Evolutionary conservation across 1,284 basidiomycete genomes (phyloP).

Genomic region (Melampsora occidentalis): DNA sequence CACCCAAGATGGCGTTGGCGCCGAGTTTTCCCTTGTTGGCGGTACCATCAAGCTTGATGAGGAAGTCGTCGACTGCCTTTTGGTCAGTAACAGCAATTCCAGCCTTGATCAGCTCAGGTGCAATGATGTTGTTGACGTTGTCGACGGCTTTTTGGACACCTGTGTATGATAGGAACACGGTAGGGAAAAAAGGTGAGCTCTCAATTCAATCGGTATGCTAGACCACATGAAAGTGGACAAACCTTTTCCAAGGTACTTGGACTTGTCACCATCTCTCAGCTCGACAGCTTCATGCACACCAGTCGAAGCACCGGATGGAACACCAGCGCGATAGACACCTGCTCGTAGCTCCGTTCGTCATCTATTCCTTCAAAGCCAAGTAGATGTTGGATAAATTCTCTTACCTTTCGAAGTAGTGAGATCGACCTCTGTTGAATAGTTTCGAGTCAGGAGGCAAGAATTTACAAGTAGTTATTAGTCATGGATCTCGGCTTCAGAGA

Average conservation of each 20-base stretch:
- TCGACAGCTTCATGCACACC: conserved; percentile 98
- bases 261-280: conserved; percentile 94
- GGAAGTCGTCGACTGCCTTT: conserved; percentile 95
- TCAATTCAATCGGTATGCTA: background rate
- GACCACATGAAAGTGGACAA: conserved; percentile 46
- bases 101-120: conserved; percentile 81
- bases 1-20: conserved; percentile 98
- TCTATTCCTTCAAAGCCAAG: conserved; percentile 7
- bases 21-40: conserved; percentile 99
- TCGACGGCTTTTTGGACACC: conserved; percentile 89
- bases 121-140: conserved; percentile 92
- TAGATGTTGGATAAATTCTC: conserved; percentile 46
- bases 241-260: conserved; percentile 93
- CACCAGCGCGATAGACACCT: conserved; percentile 92
- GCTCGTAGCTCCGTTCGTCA: conserved; percentile 19
- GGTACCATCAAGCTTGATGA: conserved; percentile 97
- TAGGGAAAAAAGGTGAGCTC: background rate
- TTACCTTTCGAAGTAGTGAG: conserved; percentile 64
- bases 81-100: conserved; percentile 83
- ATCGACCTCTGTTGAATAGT: conserved; percentile 68
- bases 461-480: conserved; percentile 22
- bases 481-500: background rate
- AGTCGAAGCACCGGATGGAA: conserved; percentile 97
- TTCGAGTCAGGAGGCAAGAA: conserved; percentile 18
- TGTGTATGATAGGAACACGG: conserved; percentile 52